These are phyloP conservation scores for Hygrophoropsis aurantiaca DNA, from an alignment of 768 basidiomycete genomes.

Conservation along the genomic window DNA sequence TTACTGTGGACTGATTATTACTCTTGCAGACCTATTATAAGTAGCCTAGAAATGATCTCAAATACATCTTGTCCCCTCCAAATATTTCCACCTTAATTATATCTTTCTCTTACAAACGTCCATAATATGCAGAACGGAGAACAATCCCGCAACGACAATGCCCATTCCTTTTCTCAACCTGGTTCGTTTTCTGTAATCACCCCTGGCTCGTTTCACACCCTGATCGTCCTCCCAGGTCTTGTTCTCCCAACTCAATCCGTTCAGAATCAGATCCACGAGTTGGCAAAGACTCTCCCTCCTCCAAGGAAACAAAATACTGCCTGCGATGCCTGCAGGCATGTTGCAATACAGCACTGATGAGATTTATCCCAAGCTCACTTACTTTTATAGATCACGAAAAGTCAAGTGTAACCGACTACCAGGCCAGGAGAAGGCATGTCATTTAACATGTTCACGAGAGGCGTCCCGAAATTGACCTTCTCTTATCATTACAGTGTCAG, in stretches of 20 bases:
- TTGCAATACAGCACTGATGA: conserved; percentile 1
- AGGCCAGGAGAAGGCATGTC: conserved; percentile 75
- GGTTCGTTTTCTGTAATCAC: conserved; percentile 14
- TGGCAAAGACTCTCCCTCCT: conserved; percentile 78
- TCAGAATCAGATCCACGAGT: conserved; percentile 82
- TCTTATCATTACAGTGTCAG: conserved; percentile 55
- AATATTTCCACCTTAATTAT: conserved; percentile 25
- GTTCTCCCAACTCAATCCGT: conserved; percentile 63
- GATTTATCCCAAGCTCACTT: conserved; percentile 10
- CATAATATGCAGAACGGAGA: conserved; percentile 33
- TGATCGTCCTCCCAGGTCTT: conserved; percentile 43
- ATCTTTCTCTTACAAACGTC: conserved; percentile 18
- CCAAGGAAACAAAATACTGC: conserved; percentile 91
- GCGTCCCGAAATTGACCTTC: conserved; percentile 11
- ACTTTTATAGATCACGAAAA: conserved; percentile 65
- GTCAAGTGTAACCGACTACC: conserved; percentile 86
- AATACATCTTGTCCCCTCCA: conserved; percentile 10
- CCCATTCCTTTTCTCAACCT: conserved; percentile 34
- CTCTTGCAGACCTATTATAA: conserved; percentile 8
- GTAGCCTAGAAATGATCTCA: conserved; percentile 5
- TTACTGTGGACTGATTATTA: conserved; percentile 1
- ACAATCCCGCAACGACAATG: conserved; percentile 1
- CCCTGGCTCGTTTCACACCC: neutral
- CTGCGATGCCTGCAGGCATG: conserved; percentile 87
- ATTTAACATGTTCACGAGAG: conserved; percentile 9